Evolutionary conservation across 179 eudicot species (phyloP).

Genomic region (Carnegiea gigantea): DNA sequence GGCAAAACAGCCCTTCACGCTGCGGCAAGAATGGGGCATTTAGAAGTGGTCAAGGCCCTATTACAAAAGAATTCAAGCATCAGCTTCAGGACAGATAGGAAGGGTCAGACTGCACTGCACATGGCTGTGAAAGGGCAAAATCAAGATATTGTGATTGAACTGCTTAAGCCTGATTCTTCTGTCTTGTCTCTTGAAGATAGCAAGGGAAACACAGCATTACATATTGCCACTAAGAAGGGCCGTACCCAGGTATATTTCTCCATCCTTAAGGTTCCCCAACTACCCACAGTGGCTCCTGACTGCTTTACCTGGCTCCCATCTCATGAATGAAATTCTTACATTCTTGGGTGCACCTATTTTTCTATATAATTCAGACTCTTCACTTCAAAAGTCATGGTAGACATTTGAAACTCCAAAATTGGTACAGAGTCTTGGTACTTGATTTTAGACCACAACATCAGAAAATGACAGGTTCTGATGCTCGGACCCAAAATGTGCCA

Average conservation of each 20-base stretch:
- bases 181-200: conserved; percentile 64
- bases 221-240: conserved; percentile 73
- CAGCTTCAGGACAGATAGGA: conserved; percentile 67
- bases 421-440: too few relatives aligned
- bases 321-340: background rate
- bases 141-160: conserved; percentile 62
- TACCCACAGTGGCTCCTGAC: background rate
- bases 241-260: conserved; percentile 52
- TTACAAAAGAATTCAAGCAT: conserved; percentile 69
- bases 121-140: conserved; percentile 90
- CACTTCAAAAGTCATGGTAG: background rate
- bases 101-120: conserved; percentile 82
- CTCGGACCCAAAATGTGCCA: background rate
- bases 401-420: background rate
- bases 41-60: conserved; percentile 82
- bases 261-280: background rate
- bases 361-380: background rate
- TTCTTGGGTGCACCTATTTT: background rate
- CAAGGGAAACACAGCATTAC: conserved; percentile 80
- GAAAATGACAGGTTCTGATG: background rate
- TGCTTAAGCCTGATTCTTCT: conserved; percentile 62
- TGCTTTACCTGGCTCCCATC: background rate
- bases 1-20: conserved; percentile 93
- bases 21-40: conserved; percentile 92
- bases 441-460: background rate